Conservation (phyloP, 352 stramenopile species). For the Phytophthora sansomeana region DNA sequence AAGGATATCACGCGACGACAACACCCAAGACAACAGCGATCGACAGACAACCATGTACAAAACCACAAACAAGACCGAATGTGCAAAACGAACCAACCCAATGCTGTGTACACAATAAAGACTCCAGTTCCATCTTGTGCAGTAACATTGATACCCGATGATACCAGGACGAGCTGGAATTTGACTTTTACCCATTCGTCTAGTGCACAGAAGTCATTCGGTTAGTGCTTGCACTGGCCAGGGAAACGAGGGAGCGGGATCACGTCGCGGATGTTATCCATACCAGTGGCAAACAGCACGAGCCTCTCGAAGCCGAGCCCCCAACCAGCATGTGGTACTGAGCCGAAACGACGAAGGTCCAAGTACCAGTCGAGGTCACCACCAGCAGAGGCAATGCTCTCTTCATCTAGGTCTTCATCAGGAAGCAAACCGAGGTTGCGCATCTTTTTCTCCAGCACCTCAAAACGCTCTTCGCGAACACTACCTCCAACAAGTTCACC, state of each 20-base stretch:
- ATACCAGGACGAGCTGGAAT: slow-evolving; percentile 3
- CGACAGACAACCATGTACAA: slow-evolving; percentile 42
- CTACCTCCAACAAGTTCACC: slow-evolving; percentile 97
- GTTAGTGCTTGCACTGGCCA: slow-evolving; percentile 88
- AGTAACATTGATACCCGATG: background rate
- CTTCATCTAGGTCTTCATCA: slow-evolving; percentile 77
- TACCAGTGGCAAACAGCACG: slow-evolving; percentile 97
- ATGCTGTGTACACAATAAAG: slow-evolving; percentile 34
- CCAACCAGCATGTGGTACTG: slow-evolving; percentile 97
- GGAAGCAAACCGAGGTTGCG: slow-evolving; percentile 54
- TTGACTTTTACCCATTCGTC: slow-evolving; percentile 12
- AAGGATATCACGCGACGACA: slow-evolving; percentile 23
- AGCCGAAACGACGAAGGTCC: slow-evolving; percentile 96
- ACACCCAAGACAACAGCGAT: slow-evolving; percentile 15
- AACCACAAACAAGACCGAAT: slow-evolving; percentile 36
- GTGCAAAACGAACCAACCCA: slow-evolving; percentile 36
- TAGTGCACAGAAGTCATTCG: background rate
- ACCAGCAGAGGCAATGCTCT: slow-evolving; percentile 23
- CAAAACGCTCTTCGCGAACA: slow-evolving; percentile 95
- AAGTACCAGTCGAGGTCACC: slow-evolving; percentile 97
- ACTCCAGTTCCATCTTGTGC: slow-evolving; percentile 18
- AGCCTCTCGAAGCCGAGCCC: slow-evolving; percentile 98
- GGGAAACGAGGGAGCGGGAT: slow-evolving; percentile 97
- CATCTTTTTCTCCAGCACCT: slow-evolving; percentile 89
- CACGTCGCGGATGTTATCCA: slow-evolving; percentile 99